These are phyloP conservation scores for Apophysomyces ossiformis DNA, from an alignment of 371 early-diverging fungal genomes.

Conservation along the genomic window DNA sequence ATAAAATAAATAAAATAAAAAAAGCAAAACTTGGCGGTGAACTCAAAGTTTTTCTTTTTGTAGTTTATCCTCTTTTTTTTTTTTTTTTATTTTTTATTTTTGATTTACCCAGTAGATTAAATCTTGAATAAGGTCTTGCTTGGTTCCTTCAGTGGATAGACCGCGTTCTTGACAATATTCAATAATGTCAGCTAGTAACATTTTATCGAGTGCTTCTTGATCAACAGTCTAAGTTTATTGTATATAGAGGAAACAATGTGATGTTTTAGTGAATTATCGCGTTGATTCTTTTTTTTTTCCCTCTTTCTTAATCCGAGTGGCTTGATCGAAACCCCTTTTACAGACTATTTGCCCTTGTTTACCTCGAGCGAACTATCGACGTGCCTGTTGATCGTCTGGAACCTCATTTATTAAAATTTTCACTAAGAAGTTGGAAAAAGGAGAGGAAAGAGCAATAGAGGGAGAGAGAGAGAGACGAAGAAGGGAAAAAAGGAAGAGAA, in stretches of 20 bases:
- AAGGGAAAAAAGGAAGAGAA: constrained; percentile 5
- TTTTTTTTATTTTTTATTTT: neutral
- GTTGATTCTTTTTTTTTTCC: too few relatives aligned
- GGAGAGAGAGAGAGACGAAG: neutral
- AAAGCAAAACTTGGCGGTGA: neutral
- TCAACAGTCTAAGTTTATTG: constrained; percentile 23
- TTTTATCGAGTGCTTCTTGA: constrained; percentile 48
- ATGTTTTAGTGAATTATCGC: too few relatives aligned
- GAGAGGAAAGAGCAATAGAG: constrained; percentile 11
- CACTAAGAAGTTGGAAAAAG: neutral
- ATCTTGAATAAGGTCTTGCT: constrained; percentile 64
- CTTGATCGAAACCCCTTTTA: too few relatives aligned
- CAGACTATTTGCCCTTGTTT: neutral
- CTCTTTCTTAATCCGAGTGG: too few relatives aligned
- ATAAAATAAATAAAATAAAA: neutral
- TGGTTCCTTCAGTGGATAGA: constrained; percentile 69
- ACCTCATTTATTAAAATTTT: constrained; percentile 19
- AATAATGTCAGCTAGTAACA: constrained; percentile 72
- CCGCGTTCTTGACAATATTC: constrained; percentile 78
- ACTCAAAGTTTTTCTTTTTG: neutral
- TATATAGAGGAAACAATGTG: neutral
- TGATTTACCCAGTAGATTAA: constrained; percentile 68
- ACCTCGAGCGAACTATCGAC: constrained; percentile 47
- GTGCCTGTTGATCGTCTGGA: constrained; percentile 42
- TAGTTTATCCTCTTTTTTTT: constrained; percentile 13